phyloP scores from a whole-genome alignment of 495 filamentous ascomycete genomes.

The Xylaria telfairii region DNA sequence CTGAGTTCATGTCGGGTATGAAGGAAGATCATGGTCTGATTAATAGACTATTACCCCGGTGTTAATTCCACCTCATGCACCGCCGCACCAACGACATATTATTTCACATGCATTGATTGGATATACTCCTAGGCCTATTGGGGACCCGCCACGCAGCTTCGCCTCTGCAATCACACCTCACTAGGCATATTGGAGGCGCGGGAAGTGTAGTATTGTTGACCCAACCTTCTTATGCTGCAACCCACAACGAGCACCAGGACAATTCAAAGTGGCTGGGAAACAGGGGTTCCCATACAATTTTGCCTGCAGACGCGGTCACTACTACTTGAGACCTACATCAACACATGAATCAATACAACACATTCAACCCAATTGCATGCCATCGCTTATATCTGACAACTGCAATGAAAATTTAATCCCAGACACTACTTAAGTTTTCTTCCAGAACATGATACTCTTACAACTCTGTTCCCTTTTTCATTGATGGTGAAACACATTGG shows the following conservation, averaged over 20 bases:
- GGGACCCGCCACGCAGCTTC: too few relatives aligned
- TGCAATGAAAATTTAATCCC: too few relatives aligned
- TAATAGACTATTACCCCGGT: neutral
- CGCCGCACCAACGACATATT: conserved; percentile 1
- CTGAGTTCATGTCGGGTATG: neutral
- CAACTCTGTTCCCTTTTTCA: neutral
- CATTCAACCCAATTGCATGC: conserved; percentile 2
- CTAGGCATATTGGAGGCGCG: too few relatives aligned
- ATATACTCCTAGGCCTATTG: too few relatives aligned
- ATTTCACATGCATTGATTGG: too few relatives aligned
- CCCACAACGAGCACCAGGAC: too few relatives aligned
- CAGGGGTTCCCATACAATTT: neutral
- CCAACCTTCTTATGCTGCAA: too few relatives aligned
- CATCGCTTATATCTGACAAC: neutral
- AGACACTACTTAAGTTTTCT: too few relatives aligned
- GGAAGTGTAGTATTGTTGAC: too few relatives aligned
- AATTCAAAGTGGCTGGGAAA: too few relatives aligned
- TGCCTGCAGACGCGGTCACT: conserved; percentile 1
- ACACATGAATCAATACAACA: neutral
- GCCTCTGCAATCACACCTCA: too few relatives aligned
- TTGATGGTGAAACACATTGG: neutral
- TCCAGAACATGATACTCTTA: too few relatives aligned
- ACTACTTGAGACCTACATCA: neutral
- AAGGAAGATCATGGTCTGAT: neutral
- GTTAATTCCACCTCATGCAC: neutral